A percentile compares a stretch with the other conserved stretches of the same genome.
Conservation (phyloP, 495 filamentous ascomycete species). For the Xylona heveae region DNA sequence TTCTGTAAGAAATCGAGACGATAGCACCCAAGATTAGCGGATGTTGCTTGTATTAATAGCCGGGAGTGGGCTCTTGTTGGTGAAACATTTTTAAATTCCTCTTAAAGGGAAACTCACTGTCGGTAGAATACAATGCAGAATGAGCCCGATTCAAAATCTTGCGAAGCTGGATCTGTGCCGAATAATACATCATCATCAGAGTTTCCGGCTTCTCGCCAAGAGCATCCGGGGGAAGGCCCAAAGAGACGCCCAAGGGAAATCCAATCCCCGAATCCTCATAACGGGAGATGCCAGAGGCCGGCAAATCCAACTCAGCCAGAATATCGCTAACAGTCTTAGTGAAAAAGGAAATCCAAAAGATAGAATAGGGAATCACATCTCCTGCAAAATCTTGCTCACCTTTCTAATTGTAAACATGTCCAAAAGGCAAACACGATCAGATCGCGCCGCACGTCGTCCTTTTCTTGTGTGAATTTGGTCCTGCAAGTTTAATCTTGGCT, state of each 20-base stretch:
- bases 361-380: neutral
- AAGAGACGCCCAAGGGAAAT: conserved; percentile 32
- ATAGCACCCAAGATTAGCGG: too few species aligned
- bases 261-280: conserved; percentile 48
- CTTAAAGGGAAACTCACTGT: conserved; percentile 18
- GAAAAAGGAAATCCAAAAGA: conserved; percentile 1
- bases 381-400: conserved; percentile 23
- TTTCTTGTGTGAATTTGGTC: conserved; percentile 3
- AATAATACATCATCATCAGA: conserved; percentile 57
- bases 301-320: conserved; percentile 67
- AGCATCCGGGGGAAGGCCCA: too few species aligned
- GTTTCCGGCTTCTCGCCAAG: conserved; percentile 8
- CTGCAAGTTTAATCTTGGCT: too few species aligned
- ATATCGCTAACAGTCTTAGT: conserved; percentile 43
- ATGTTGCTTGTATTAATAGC: too few species aligned
- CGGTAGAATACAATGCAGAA: conserved; percentile 51
- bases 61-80: too few species aligned
- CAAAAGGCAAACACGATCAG: conserved; percentile 66
- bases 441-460: conserved; percentile 14
- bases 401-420: conserved; percentile 88
- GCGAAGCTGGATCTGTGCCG: conserved; percentile 65
- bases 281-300: conserved; percentile 56
- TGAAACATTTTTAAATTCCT: conserved; percentile 16
- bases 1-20: neutral
- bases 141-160: conserved; percentile 74